phyloP scores from a whole-genome alignment of 805 yeast species.

The Yamadazyma nakazawae region DNA sequence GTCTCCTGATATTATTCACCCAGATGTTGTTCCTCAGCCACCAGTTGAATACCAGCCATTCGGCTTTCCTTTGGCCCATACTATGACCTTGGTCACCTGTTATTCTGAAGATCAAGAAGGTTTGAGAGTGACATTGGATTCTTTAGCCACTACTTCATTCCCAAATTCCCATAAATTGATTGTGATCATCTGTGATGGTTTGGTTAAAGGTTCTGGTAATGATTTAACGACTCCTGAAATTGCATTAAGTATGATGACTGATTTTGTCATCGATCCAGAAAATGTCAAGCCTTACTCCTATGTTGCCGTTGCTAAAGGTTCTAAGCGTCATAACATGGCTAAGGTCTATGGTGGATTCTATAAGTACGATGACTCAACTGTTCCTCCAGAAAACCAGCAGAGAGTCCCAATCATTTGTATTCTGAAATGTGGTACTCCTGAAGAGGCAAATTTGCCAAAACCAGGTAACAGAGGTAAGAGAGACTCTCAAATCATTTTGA shows the following conservation, averaged over 20 bases:
- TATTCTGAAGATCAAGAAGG: conserved; percentile 91
- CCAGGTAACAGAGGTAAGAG: conserved; percentile 97
- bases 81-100: conserved; percentile 65
- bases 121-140: conserved; percentile 83
- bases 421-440: conserved; percentile 87
- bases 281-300: conserved; percentile 81
- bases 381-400: conserved; percentile 79
- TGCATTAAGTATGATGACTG: conserved; percentile 79
- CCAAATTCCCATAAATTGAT: conserved; percentile 93
- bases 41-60: conserved; percentile 86
- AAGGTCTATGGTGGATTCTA: conserved; percentile 94
- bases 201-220: conserved; percentile 93
- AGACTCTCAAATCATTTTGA: conserved; percentile 86
- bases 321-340: conserved; percentile 96
- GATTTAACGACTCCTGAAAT: conserved; percentile 86
- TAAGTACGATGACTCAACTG: conserved; percentile 72
- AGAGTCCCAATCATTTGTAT: conserved; percentile 74
- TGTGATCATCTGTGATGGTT: conserved; percentile 86
- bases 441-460: conserved; percentile 57
- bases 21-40: conserved; percentile 87
- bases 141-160: conserved; percentile 90
- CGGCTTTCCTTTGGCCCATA: conserved; percentile 65
- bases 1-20: conserved; percentile 59
- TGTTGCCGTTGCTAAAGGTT: conserved; percentile 92
- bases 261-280: conserved; percentile 61